Evolutionary conservation across 345 rosid genomes (phyloP), one percentile per base, ranked within the genome.

Genomic region (Boechera divaricarpa): DNA sequence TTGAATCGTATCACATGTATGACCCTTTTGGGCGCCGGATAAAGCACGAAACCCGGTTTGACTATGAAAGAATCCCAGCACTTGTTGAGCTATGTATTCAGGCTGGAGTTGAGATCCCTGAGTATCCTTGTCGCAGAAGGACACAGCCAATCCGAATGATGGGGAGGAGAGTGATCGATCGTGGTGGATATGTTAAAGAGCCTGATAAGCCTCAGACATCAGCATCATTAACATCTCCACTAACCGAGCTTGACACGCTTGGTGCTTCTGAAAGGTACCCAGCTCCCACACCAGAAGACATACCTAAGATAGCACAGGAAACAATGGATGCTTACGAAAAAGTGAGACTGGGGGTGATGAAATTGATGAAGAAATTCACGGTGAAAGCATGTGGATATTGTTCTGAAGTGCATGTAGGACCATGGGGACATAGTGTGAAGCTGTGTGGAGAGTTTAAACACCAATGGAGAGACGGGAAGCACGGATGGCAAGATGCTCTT

Each of bases 341-440:
- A 3, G 93, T 94, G 39, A 84, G 88, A 62, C 59, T 73, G 33
- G 96, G 94, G 18, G 89, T 91, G 67, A 87, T 82, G 18, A 87
- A 77, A 58, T 53, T 94, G 84, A 94, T 91, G 98, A 77, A 28
- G 74, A 84, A 90, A 42, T 90, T 75, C 82, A 82, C 89, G 0
- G 96, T 89, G 66, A 94, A 94, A 86, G 98, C 98, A 4, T 94
- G 98, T 6, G 98, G 97, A 41, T 94, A 94, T 80, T 94, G 98
- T 77, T 80, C 91, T 2, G 98, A 94, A 74, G 94, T 94, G 39
- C 97, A 91, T 47, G 90, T 91, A 18, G 98, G 98, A 75, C 97
- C 97, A 24, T 91, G 94, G 89, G 98, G 97, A 68, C 98, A 94
- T 82, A 86, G 84, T 79, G 98, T 82, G 4, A 91, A 94, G 85